Base-by-base conservation (phyloP, 305 asterid genomes). In the Vinca major region DNA sequence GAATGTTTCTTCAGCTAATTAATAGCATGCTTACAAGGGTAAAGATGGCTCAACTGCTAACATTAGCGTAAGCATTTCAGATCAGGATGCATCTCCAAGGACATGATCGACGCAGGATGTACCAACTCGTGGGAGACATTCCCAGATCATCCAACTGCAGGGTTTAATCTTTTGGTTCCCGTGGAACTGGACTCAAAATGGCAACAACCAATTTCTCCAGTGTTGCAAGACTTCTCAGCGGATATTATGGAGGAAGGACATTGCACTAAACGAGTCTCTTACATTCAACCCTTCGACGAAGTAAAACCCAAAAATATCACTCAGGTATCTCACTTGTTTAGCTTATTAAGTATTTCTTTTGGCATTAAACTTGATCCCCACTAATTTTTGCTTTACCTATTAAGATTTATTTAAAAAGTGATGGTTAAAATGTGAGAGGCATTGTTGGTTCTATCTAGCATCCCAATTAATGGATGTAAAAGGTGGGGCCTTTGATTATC, bases 211-310 rank as follows among this genome's bases (percentile, higher is more conserved):
- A 61, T 65, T 71, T 75, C 62, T 77, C 71, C 80, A 65, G 70
- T 75, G 52, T 71, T 71, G 72, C 78, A 50, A 63, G 68, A 68
- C 50, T 60, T 51, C 71, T 74, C 84, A 66, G 66, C 71, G 41
- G 57, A 67, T 74, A 74, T 58, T 70, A 67, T 47, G 20, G 74
- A 86, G 73, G 71, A 67, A n/a, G 81, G 68, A 75, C 67, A 66
- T 71, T 67, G 60, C 55, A 56, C 78, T 55, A 71, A 62, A 70
- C 71, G 63, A 10, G 45, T 52, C 80, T 61, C 75, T 45, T 65
- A 36, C 69, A 71, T 66, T 70, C 75, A 67, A 50, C 45, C 69
- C 37, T 72, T 80, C 20, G 65, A 78, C 86, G 85, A 82, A 73
- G 71, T 60, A 81, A 67, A 75, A 52, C 50, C 71, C 37, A 56